phyloP scores from a whole-genome alignment of 352 stramenopile genomes.

The Pythium periplocum region DNA sequence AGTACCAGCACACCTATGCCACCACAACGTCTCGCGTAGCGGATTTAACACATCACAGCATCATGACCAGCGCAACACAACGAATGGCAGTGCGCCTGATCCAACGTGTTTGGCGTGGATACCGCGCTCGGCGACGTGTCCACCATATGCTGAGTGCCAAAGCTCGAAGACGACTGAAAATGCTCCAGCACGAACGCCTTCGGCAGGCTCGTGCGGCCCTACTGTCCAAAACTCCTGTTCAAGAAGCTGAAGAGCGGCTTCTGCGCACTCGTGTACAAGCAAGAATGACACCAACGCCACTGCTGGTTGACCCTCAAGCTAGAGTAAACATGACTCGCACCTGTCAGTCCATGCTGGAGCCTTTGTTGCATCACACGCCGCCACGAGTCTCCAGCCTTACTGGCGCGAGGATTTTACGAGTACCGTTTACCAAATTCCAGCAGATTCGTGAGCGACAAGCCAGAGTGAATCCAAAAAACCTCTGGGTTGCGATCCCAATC shows the following conservation, averaged over 20 bases:
- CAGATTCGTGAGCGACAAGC: conserved; percentile 31
- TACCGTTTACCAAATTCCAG: conserved; percentile 44
- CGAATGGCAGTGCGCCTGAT: conserved; percentile 31
- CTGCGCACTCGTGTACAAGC: conserved; percentile 23
- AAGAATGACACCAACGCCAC: conserved; percentile 10
- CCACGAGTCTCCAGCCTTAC: conserved; percentile 25
- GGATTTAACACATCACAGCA: neutral
- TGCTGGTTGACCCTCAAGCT: conserved; percentile 1
- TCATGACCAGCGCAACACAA: conserved; percentile 13
- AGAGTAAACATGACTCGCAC: conserved; percentile 10
- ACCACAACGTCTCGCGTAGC: too few relatives aligned
- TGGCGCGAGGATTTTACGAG: conserved; percentile 28
- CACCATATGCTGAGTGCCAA: conserved; percentile 21
- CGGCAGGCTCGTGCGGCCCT: conserved; percentile 25
- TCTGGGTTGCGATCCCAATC: conserved; percentile 61
- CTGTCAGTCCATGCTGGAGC: conserved; percentile 24
- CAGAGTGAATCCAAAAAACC: conserved; percentile 45
- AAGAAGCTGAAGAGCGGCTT: conserved; percentile 11
- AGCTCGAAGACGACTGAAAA: conserved; percentile 16
- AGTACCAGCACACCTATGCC: too few relatives aligned
- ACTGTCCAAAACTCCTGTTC: conserved; percentile 16
- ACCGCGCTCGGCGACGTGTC: conserved; percentile 25
- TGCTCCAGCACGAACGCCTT: conserved; percentile 28
- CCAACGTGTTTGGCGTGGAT: conserved; percentile 54
- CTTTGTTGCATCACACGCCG: conserved; percentile 26